Evolutionary conservation across 2,329 filamentous ascomycete species (phyloP).

Genomic region (Verticillium zaregamsianum): DNA sequence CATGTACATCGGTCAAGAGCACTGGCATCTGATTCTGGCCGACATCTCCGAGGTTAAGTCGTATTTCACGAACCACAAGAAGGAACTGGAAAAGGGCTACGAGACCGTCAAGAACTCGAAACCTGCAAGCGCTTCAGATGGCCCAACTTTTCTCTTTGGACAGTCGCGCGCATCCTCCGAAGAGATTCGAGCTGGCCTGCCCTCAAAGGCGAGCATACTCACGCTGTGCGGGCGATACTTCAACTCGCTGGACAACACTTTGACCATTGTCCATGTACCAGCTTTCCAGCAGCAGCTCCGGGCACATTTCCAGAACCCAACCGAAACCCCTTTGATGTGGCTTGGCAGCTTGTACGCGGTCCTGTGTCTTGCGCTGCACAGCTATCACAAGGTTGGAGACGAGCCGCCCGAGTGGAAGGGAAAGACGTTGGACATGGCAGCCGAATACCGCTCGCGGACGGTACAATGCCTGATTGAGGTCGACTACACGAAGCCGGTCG

Average conservation of each 20-base stretch:
- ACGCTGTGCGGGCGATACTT: slow-evolving; percentile 86
- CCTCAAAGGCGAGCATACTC: slow-evolving; percentile 77
- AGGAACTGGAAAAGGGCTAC: slow-evolving; percentile 80
- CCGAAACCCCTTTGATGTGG: slow-evolving; percentile 72
- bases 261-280: slow-evolving; percentile 74
- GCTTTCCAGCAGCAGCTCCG: slow-evolving; percentile 74
- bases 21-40: slow-evolving; percentile 76
- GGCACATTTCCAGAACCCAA: slow-evolving; percentile 66
- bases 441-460: slow-evolving; percentile 65
- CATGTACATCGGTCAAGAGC: slow-evolving; percentile 76
- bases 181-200: slow-evolving; percentile 76
- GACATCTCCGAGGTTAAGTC: slow-evolving; percentile 92
- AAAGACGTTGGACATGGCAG: slow-evolving; percentile 54
- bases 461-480: slow-evolving; percentile 74
- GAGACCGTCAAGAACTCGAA: slow-evolving; percentile 70
- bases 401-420: slow-evolving; percentile 76
- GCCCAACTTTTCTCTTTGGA: slow-evolving; percentile 76
- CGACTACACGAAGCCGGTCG: slow-evolving; percentile 71
- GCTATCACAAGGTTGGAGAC: slow-evolving; percentile 74
- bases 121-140: slow-evolving; percentile 53
- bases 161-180: slow-evolving; percentile 65
- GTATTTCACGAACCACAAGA: slow-evolving; percentile 82
- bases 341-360: slow-evolving; percentile 72
- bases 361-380: slow-evolving; percentile 72
- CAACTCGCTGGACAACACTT: slow-evolving; percentile 70